These are phyloP conservation scores for Apiospora marii DNA, from an alignment of 2,329 filamentous ascomycete species.

Conservation along the genomic window DNA sequence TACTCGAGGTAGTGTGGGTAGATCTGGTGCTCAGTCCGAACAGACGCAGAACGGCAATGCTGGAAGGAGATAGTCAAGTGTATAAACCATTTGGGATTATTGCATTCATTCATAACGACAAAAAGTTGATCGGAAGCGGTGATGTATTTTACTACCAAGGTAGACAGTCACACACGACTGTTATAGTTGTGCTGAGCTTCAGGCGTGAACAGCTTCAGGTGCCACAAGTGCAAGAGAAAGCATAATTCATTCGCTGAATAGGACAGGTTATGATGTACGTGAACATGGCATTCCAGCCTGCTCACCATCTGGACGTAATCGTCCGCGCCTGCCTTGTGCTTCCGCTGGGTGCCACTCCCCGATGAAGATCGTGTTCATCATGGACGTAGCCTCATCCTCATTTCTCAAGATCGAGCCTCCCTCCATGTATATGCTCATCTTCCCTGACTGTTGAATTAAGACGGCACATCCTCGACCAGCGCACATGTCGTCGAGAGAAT, in stretches of 20 bases:
- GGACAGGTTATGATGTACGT: background rate
- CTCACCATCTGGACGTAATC: background rate
- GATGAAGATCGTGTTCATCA: slow-evolving; percentile 12
- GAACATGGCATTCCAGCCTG: slow-evolving; percentile 23
- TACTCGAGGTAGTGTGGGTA: background rate
- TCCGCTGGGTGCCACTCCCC: background rate
- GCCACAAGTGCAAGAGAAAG: slow-evolving; percentile 18
- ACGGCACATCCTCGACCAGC: slow-evolving; percentile 50
- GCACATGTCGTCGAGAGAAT: slow-evolving; percentile 49
- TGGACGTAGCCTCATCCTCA: background rate
- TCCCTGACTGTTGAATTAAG: slow-evolving; percentile 42
- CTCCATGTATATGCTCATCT: slow-evolving; percentile 3
- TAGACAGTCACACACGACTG: slow-evolving; percentile 13
- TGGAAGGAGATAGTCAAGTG: background rate
- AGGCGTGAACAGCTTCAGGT: slow-evolving; percentile 7
- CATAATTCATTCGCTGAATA: slow-evolving; percentile 17
- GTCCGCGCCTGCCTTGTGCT: background rate
- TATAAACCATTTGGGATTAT: background rate
- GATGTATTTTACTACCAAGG: slow-evolving; percentile 15
- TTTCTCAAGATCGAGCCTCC: background rate
- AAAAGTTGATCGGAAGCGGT: background rate
- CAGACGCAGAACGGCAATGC: background rate
- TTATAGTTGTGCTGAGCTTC: background rate
- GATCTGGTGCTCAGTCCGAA: background rate
- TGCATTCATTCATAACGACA: background rate